Evolutionary conservation across 148 eudicot species (phyloP).

Genomic region (Pouteria glomerata): DNA sequence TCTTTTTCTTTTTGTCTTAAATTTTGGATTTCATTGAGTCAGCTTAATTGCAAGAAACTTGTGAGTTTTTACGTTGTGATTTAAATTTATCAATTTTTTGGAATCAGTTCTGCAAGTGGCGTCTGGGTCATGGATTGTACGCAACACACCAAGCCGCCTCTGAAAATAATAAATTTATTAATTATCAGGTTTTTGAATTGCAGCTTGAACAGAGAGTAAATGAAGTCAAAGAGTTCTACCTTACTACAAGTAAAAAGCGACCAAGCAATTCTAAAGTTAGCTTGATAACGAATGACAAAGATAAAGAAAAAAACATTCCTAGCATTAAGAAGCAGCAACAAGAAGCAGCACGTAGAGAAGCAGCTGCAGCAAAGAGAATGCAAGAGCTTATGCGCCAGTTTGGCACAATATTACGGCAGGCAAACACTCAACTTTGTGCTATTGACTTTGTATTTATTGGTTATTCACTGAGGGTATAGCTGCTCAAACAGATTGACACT

Average conservation of each 20-base stretch:
- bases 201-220: slow-evolving; percentile 75
- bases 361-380: slow-evolving; percentile 78
- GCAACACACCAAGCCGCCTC: too few species aligned
- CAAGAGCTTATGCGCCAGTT: slow-evolving; percentile 87
- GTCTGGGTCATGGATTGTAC: too few species aligned
- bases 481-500: not conserved
- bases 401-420: slow-evolving; percentile 74
- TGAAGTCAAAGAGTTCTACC: slow-evolving; percentile 66
- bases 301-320: slow-evolving; percentile 47
- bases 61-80: too few species aligned
- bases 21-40: too few species aligned
- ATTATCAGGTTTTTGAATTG: slow-evolving; percentile 16
- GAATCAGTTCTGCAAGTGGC: too few species aligned
- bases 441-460: not conserved
- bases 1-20: too few species aligned
- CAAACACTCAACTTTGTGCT: slow-evolving; percentile 6
- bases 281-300: slow-evolving; percentile 52
- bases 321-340: slow-evolving; percentile 51
- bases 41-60: too few species aligned
- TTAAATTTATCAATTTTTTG: too few species aligned
- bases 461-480: not conserved
- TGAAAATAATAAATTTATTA: too few species aligned
- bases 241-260: slow-evolving; percentile 34
- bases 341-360: slow-evolving; percentile 50
- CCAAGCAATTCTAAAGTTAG: slow-evolving; percentile 36